phyloP scores from a whole-genome alignment of 1,139 yeast genomes.

The Williopsis jadinii region DNA sequence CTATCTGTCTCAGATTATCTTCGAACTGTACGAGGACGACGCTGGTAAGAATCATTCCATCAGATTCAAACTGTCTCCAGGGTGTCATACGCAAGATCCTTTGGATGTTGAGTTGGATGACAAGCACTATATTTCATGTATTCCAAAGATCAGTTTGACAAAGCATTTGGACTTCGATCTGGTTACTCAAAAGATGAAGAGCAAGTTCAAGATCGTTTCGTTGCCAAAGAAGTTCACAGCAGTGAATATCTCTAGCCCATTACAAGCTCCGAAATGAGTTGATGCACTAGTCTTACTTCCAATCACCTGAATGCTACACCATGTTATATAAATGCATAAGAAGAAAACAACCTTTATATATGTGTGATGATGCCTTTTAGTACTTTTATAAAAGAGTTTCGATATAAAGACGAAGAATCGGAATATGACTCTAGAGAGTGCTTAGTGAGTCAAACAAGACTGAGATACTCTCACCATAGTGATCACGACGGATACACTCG shows the following conservation, averaged over 20 bases:
- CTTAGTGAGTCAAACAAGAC: conserved; percentile 85
- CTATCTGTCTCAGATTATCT: conserved; percentile 88
- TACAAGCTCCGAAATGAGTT: conserved; percentile 14
- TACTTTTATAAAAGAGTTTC: not conserved
- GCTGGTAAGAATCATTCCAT: conserved; percentile 77
- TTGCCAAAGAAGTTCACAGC: conserved; percentile 90
- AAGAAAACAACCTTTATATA: not conserved
- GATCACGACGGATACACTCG: conserved; percentile 97
- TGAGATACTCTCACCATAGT: conserved; percentile 93
- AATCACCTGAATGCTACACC: too few relatives aligned
- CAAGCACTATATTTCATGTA: conserved; percentile 94
- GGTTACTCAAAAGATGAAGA: conserved; percentile 74
- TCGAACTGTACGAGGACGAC: conserved; percentile 84
- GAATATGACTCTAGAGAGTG: conserved; percentile 27
- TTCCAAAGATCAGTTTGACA: conserved; percentile 83
- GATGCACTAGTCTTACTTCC: too few relatives aligned
- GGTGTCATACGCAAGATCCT: conserved; percentile 97
- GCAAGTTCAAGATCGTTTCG: conserved; percentile 79
- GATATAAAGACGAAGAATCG: too few relatives aligned
- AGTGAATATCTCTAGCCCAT: conserved; percentile 74
- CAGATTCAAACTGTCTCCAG: conserved; percentile 86
- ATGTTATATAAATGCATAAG: not conserved
- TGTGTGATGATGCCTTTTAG: too few relatives aligned
- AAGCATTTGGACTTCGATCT: conserved; percentile 91
- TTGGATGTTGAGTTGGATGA: conserved; percentile 94